Evolutionary conservation across 192 early-diverging fungal species (phyloP).

Genomic region (Phycomyces nitens): DNA sequence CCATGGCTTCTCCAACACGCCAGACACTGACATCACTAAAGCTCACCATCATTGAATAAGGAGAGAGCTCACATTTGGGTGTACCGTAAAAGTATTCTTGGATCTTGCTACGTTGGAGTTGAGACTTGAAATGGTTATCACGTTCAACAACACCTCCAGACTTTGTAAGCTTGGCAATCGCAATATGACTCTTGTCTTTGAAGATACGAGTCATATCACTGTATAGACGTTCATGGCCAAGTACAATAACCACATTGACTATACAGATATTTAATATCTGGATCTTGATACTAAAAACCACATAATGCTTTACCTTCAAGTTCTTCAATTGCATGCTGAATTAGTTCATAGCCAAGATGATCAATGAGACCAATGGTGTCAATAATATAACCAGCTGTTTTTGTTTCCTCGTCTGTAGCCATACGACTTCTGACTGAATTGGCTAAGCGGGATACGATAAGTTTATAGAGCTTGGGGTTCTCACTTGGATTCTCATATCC

Average conservation of each 20-base stretch:
- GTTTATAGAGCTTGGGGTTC: slow-evolving; percentile 78
- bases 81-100: slow-evolving; percentile 96
- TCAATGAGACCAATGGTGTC: slow-evolving; percentile 86
- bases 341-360: slow-evolving; percentile 64
- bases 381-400: slow-evolving; percentile 75
- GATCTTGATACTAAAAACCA: not conserved
- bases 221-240: slow-evolving; percentile 93
- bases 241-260: slow-evolving; percentile 82
- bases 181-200: slow-evolving; percentile 44
- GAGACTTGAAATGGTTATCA: slow-evolving; percentile 66
- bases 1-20: slow-evolving; percentile 75
- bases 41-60: slow-evolving; percentile 78
- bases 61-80: slow-evolving; percentile 64
- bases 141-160: slow-evolving; percentile 93
- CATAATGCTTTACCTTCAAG: slow-evolving; percentile 52
- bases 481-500: slow-evolving; percentile 74
- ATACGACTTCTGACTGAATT: slow-evolving; percentile 60
- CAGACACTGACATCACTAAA: slow-evolving; percentile 77
- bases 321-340: slow-evolving; percentile 66
- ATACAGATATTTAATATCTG: slow-evolving; percentile 4
- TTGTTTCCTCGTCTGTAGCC: slow-evolving; percentile 56
- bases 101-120: slow-evolving; percentile 70
- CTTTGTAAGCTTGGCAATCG: slow-evolving; percentile 84
- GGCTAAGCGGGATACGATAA: slow-evolving; percentile 62
- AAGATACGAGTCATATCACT: slow-evolving; percentile 69